Base-by-base conservation (phyloP, 305 asterid genomes). In the Fraxinus greggii region DNA sequence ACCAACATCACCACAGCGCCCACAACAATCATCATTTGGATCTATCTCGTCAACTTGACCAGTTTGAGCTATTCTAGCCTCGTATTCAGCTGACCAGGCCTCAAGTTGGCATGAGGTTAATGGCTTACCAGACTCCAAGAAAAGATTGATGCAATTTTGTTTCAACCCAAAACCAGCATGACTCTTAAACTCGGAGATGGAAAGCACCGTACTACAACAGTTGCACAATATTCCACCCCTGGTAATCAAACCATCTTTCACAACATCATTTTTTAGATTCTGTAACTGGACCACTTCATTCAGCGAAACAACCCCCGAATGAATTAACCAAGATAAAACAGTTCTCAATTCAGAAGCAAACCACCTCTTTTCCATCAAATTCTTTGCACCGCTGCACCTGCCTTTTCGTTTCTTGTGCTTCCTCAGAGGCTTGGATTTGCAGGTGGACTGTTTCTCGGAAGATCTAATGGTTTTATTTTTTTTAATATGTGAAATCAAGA, bases 1-100 rank as follows among this genome's bases (percentile, higher is more conserved):
- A 61, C 99, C 99, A 73, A 90, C 98, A 85, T 92, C 97, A 79
- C 99, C 99, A 85, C 99, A 97, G 76, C 93, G 93, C 74, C 99
- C 99, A 59, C 99, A 97, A 85, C 96, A 94, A 85, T 97, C 98
- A 91, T 97, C 99, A 86, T 94, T 94, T 89, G 91, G 95, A 85
- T 97, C 99, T 21, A 83, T 82, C 77, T 88, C 98, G 79, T 91
- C 91, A 87, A 79, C 85, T 84, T 85, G 92, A 77, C 84, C 87
- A 75, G 86, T 86, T 86, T 80, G 92, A 73, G 92, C 85, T 89
- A 86, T 89, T 87, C 94, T 90, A 74, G 92, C 87, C 94, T 92
- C 91, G 90, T 87, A 97, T 89, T 94, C 99, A 85, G 88, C 90
- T 78, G 98, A 94, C 99, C 99, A 97, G 45, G 98, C 99, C 90